Evolutionary conservation across 2,329 filamentous ascomycete genomes (phyloP).

Genomic region (Volutella citrinella): DNA sequence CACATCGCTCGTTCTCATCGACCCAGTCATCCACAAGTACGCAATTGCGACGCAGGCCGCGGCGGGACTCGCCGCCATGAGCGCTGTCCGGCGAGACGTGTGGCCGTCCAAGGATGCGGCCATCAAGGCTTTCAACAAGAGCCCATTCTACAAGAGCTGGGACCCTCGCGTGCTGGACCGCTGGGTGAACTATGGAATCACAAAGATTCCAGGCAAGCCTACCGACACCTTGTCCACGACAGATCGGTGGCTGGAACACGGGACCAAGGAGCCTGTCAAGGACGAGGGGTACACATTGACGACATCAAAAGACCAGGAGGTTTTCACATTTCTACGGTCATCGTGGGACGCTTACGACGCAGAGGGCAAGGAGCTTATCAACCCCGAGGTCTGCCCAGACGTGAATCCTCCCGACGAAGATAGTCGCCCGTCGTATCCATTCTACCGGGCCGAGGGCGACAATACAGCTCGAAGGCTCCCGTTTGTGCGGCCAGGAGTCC

Average conservation of each 20-base stretch:
- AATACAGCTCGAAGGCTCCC: constrained; percentile 56
- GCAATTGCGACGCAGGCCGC: constrained; percentile 33
- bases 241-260: too few species aligned
- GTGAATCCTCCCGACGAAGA: constrained; percentile 38
- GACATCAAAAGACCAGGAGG: constrained; percentile 78
- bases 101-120: constrained; percentile 79
- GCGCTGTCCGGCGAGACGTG: constrained; percentile 69
- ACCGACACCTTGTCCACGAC: constrained; percentile 72
- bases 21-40: constrained; percentile 69
- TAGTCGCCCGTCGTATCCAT: constrained; percentile 42
- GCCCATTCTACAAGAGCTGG: constrained; percentile 74
- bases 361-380: constrained; percentile 35
- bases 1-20: constrained; percentile 72
- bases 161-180: constrained; percentile 72
- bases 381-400: constrained; percentile 43
- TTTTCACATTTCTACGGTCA: constrained; percentile 71
- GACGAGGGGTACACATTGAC: too few species aligned
- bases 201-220: constrained; percentile 48
- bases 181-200: constrained; percentile 65
- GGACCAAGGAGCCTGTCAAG: too few species aligned
- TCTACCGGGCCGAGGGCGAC: constrained; percentile 66
- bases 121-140: constrained; percentile 61
- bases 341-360: constrained; percentile 45
- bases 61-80: constrained; percentile 52
- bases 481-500: constrained; percentile 58